phyloP scores from a whole-genome alignment of 768 basidiomycete species.

The Suillus fuscotomentosus region DNA sequence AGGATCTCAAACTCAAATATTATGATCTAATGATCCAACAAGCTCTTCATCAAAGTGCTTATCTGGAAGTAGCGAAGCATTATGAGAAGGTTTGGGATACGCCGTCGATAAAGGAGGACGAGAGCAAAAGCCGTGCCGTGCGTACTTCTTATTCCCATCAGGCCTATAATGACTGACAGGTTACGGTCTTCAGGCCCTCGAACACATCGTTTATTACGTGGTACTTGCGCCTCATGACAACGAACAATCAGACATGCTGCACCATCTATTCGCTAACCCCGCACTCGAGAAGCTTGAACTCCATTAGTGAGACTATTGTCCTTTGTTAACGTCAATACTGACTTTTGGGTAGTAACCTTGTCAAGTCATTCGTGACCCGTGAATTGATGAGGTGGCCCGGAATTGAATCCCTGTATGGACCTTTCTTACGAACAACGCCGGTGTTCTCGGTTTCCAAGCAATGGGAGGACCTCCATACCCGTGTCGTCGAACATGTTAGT shows the following conservation, averaged over 20 bases:
- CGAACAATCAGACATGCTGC: constrained; percentile 96
- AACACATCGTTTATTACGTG: constrained; percentile 93
- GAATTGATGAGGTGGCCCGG: constrained; percentile 98
- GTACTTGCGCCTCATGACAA: constrained; percentile 93
- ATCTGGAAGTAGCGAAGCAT: constrained; percentile 92
- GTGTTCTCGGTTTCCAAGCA: constrained; percentile 79
- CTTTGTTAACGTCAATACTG: constrained; percentile 7
- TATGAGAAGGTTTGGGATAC: constrained; percentile 99
- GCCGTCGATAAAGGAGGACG: constrained; percentile 87
- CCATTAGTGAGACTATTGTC: constrained; percentile 61
- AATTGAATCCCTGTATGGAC: constrained; percentile 85
- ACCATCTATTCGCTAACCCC: constrained; percentile 80
- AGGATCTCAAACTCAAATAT: constrained; percentile 96
- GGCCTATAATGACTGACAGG: constrained; percentile 7
- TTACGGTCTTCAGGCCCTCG: constrained; percentile 62
- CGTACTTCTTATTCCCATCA: constrained; percentile 21
- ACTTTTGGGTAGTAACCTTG: constrained; percentile 66
- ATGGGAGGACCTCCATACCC: constrained; percentile 94
- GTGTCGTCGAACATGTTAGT: constrained; percentile 95
- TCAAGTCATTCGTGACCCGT: constrained; percentile 90
- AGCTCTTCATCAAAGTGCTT: constrained; percentile 78
- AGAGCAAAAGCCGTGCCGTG: constrained; percentile 67
- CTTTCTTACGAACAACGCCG: constrained; percentile 72
- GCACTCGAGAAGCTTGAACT: constrained; percentile 77
- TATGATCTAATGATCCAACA: constrained; percentile 97